Base-by-base conservation (phyloP, 768 basidiomycete genomes). In the Amanita muscaria region DNA sequence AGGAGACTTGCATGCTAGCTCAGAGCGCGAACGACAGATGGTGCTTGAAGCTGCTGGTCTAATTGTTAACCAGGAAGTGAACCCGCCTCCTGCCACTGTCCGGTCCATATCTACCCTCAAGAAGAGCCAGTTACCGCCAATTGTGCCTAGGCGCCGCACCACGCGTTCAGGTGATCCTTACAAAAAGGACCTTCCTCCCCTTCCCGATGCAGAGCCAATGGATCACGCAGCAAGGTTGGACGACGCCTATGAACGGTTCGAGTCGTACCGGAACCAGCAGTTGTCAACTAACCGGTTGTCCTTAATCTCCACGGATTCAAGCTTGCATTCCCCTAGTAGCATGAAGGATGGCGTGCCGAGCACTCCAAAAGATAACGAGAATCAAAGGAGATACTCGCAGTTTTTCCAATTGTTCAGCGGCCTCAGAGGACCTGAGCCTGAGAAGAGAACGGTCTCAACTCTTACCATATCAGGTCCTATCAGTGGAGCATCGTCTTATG, bases 21-120 rank as follows among this genome's bases (percentile, higher is more conserved):
- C n/a, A n/a, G 88, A 81, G 46, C 64, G 73, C 14, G 91, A 94
- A 57, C 71, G 88, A 16, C 79, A 79, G 52, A 73, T 83, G 15
- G 88, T 96, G 5, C 66, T 97, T n/a, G 80, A 88, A 56, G 86
- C 88, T 0, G 91, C 91, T 0, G 93, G 93, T 2, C 66, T 96
- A 19, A 79, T 89, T 45, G 72, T 94, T 36, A 79, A 82, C 51
- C 63, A 73, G 29, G 77, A 80, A 47, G 69, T 72, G 12, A 69
- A 69, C 33, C 68, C 74, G 1, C 79, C 72, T 2, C 70, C 68
- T 14, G 63, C 60, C 5, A 68, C 64, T 7, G 55, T 59, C 5
- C 61, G 69, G 10, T 49, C 58, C 18, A 57, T 54, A 24, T 57
- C 64, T 18, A 38, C 50, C 41, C 59, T 29, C 40, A 51, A 64